Evolutionary conservation across 345 rosid species (phyloP).

Genomic region (Eucalyptus leucophloia): DNA sequence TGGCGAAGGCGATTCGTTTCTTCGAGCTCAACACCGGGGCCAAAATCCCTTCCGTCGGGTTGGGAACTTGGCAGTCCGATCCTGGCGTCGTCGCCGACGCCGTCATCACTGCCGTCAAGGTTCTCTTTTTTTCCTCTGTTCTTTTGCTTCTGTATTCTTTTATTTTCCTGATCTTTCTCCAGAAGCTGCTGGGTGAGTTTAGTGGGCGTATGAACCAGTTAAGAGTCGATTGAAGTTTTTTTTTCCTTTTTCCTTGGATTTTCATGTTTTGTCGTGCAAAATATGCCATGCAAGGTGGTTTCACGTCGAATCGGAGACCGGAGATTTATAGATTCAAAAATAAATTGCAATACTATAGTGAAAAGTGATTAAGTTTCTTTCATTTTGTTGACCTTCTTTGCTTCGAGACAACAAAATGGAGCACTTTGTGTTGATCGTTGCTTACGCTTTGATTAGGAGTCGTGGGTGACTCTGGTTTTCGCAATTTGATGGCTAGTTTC

Average conservation of each 20-base stretch:
- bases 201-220: not conserved
- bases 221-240: not conserved
- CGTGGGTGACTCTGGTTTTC: not conserved
- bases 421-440: not conserved
- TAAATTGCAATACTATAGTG: not conserved
- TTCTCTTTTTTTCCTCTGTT: not conserved
- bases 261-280: not conserved
- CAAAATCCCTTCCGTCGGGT: slow-evolving; percentile 34
- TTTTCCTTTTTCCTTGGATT: not conserved
- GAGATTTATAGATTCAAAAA: not conserved
- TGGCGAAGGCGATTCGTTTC: slow-evolving; percentile 17
- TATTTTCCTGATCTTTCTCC: not conserved
- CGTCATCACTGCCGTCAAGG: slow-evolving; percentile 15
- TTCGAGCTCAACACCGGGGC: slow-evolving; percentile 41
- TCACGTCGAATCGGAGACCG: not conserved
- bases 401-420: not conserved
- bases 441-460: not conserved
- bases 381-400: not conserved
- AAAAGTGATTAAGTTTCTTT: not conserved
- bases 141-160: not conserved
- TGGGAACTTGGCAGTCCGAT: slow-evolving; percentile 28
- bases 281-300: not conserved
- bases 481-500: not conserved
- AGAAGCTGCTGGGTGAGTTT: not conserved
- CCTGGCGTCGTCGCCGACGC: slow-evolving; percentile 13